Evolutionary conservation across 169 alveolate species (phyloP).

Genomic region (Cryptosporidium xiaoi): DNA sequence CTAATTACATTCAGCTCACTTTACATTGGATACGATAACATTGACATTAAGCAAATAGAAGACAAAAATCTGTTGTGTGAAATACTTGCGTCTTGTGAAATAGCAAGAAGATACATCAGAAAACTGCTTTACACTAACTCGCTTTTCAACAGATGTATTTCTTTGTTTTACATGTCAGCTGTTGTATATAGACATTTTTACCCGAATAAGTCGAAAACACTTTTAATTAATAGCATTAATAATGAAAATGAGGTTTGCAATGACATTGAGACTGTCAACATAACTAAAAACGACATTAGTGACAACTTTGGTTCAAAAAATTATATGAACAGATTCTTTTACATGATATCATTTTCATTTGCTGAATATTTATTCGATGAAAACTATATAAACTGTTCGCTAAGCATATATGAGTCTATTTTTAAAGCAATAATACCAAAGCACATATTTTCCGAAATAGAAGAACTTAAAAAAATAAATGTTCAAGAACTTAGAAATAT

Average conservation of each 20-base stretch:
- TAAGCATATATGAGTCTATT: constrained; percentile 47
- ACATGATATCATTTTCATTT: constrained; percentile 46
- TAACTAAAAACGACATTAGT: not conserved
- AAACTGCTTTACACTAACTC: not conserved
- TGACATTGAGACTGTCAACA: not conserved
- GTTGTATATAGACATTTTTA: constrained; percentile 59
- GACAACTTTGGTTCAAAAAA: not conserved
- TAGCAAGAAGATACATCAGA: constrained; percentile 24
- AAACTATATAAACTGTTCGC: constrained; percentile 48
- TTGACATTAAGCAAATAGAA: constrained; percentile 20
- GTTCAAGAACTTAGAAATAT: constrained; percentile 3
- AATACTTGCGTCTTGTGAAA: constrained; percentile 42
- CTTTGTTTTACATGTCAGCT: constrained; percentile 60
- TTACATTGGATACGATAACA: constrained; percentile 15
- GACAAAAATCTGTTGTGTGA: constrained; percentile 41
- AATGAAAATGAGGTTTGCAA: not conserved
- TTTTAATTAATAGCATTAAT: not conserved
- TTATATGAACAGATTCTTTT: constrained; percentile 34
- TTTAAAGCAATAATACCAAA: constrained; percentile 33
- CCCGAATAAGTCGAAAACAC: not conserved
- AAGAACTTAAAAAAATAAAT: constrained; percentile 17
- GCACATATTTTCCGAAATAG: constrained; percentile 53
- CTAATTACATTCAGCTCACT: constrained; percentile 14
- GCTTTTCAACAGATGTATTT: constrained; percentile 23
- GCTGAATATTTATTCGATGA: constrained; percentile 50